Base-by-base conservation (phyloP, 129 eudicot genomes). In the Lactuca saligna region DNA sequence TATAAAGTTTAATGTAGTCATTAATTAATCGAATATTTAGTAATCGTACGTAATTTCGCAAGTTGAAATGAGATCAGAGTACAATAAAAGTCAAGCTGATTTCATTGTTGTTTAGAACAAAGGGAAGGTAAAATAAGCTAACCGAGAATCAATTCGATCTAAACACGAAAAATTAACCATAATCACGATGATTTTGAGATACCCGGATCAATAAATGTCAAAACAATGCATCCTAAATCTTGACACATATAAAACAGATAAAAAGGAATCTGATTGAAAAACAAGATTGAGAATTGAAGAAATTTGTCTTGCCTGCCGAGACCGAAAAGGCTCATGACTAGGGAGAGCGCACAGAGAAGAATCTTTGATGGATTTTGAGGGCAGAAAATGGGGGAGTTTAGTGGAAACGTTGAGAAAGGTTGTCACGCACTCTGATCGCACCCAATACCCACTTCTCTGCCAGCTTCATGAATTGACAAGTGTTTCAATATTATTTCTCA, bases 241-340 rank as follows among this genome's bases (percentile, higher is more conserved):
- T n/a, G 34, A 54, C 63, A 54, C 15, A 42, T 13, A 65, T 4
- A 32, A 65, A 37, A 44, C 50, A 48, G 61, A 70, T 14, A n/a
- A 57, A 44, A 66, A 4, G 31, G 8, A 48, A 60, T 32, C 17
- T 16, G 16, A 68, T 32, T 41, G 4, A 16, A 44, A 25, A 57
- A 8, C 16, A 62, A 69, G 59, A 60, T 51, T 7, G 0, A 61
- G 10, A 50, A 54, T 35, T n/a, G 67, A 67, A 55, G 37, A 29
- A 33, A 17, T 8, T 11, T 2, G 54, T 17, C 78, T 72, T 73
- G 87, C 97, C 97, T 87, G 85, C 97, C 97, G 42, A 91, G 92
- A 44, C 97, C 97, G 67, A 91, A 91, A 76, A 91, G 96, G 82
- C 97, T 91, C 97, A 91, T 91, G 71, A 78, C 73, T 78, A 46